These are phyloP conservation scores for Aphanomyces astaci DNA, from an alignment of 352 stramenopile genomes.

Conservation along the genomic window DNA sequence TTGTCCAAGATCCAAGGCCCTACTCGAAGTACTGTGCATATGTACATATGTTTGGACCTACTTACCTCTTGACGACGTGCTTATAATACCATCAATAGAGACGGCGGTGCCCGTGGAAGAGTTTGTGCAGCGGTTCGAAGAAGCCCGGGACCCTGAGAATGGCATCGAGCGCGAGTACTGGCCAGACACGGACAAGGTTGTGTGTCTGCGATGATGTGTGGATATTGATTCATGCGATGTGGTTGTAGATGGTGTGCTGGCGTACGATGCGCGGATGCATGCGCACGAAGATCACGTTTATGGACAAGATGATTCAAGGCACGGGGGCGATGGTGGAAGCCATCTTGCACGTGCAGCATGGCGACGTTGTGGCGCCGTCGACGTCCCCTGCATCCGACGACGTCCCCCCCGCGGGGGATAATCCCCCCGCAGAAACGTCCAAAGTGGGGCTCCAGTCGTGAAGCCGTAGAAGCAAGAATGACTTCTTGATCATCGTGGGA, in stretches of 20 bases:
- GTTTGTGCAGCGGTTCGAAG: constrained; percentile 86
- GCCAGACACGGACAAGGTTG: constrained; percentile 88
- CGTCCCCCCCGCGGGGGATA: background rate
- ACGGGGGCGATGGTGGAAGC: constrained; percentile 58
- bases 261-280: constrained; percentile 73
- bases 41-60: too few relatives aligned
- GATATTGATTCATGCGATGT: background rate
- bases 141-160: constrained; percentile 92
- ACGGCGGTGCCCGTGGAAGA: constrained; percentile 54
- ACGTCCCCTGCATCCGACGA: background rate
- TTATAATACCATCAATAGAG: too few relatives aligned
- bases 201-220: background rate
- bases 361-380: background rate
- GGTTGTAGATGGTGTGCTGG: constrained; percentile 63
- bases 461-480: too few relatives aligned
- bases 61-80: too few relatives aligned
- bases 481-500: too few relatives aligned
- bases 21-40: constrained; percentile 35
- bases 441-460: too few relatives aligned
- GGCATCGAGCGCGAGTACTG: constrained; percentile 94
- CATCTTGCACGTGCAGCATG: constrained; percentile 36
- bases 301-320: constrained; percentile 58
- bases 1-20: constrained; percentile 68
- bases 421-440: background rate
- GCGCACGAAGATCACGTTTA: constrained; percentile 57